phyloP scores from a whole-genome alignment of 2,329 filamentous ascomycete genomes.

The Calonectria montana region DNA sequence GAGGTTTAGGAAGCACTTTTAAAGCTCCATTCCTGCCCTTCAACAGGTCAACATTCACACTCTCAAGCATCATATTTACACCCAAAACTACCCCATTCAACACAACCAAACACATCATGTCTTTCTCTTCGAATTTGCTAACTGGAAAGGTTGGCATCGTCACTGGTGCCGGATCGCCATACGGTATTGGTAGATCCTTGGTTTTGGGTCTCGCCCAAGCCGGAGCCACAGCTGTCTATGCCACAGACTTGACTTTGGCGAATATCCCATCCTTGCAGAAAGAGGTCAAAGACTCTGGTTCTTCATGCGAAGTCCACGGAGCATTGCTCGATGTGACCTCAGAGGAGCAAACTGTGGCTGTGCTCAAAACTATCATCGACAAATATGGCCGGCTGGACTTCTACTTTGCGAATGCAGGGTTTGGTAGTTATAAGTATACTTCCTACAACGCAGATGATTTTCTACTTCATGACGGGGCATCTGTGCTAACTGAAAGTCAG shows the following conservation, averaged over 20 bases:
- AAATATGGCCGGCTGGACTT: conserved; percentile 33
- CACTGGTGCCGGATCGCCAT: conserved; percentile 42
- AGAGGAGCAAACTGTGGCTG: conserved; percentile 15
- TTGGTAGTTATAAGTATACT: conserved; percentile 24
- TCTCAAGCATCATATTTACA: not conserved
- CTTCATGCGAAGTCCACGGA: not conserved
- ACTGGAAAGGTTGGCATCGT: conserved; percentile 38
- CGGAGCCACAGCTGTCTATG: conserved; percentile 33
- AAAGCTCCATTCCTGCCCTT: too few species aligned
- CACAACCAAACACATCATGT: not conserved
- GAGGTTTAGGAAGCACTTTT: too few species aligned
- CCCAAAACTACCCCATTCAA: not conserved
- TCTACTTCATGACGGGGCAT: too few species aligned
- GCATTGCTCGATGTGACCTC: conserved; percentile 12
- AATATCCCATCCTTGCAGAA: conserved; percentile 16
- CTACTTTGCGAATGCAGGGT: conserved; percentile 36
- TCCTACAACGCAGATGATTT: too few species aligned
- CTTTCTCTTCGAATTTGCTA: conserved; percentile 18
- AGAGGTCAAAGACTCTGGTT: conserved; percentile 3
- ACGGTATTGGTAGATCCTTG: conserved; percentile 41
- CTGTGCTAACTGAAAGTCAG: not conserved
- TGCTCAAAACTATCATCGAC: not conserved
- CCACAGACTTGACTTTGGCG: conserved; percentile 27
- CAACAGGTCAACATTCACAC: too few species aligned
- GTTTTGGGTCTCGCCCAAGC: conserved; percentile 32